Evolutionary conservation across 495 filamentous ascomycete species (phyloP).

Genomic region (Umbilicaria muhlenbergii): DNA sequence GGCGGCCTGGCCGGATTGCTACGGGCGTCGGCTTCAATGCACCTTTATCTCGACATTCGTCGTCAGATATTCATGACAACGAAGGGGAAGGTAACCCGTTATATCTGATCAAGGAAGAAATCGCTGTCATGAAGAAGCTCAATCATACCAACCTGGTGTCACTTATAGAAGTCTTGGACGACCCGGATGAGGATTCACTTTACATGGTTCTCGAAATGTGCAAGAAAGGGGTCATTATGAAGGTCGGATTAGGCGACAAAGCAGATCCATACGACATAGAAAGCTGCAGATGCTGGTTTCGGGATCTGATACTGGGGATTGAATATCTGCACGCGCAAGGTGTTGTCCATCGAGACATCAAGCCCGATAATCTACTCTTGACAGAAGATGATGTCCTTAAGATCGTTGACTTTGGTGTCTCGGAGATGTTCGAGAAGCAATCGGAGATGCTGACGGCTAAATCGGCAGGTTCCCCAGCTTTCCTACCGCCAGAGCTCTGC

Average conservation of each 20-base stretch:
- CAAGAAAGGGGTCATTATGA: slow-evolving; percentile 96
- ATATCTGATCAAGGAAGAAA: slow-evolving; percentile 85
- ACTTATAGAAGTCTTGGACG: slow-evolving; percentile 85
- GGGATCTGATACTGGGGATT: slow-evolving; percentile 88
- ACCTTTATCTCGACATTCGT: slow-evolving; percentile 38
- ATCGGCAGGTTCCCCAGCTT: slow-evolving; percentile 88
- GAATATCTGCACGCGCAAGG: slow-evolving; percentile 95
- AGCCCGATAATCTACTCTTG: slow-evolving; percentile 88
- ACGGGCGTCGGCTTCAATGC: slow-evolving; percentile 47
- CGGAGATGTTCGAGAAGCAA: slow-evolving; percentile 91
- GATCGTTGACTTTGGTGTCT: slow-evolving; percentile 96
- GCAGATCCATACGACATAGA: slow-evolving; percentile 77
- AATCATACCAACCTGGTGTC: slow-evolving; percentile 88
- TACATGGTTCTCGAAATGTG: slow-evolving; percentile 99
- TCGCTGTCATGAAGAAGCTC: slow-evolving; percentile 98
- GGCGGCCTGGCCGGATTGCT: slow-evolving; percentile 33
- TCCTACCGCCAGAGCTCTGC: slow-evolving; percentile 86
- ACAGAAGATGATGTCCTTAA: slow-evolving; percentile 86
- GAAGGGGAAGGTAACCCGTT: slow-evolving; percentile 61
- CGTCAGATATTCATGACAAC: slow-evolving; percentile 29
- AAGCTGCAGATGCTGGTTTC: slow-evolving; percentile 77
- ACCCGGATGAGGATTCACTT: slow-evolving; percentile 84
- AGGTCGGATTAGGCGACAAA: slow-evolving; percentile 71
- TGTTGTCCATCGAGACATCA: slow-evolving; percentile 93
- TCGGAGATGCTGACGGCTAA: slow-evolving; percentile 86